These are phyloP conservation scores for Boletellus ananas DNA, from an alignment of 768 basidiomycete species.

Conservation along the genomic window DNA sequence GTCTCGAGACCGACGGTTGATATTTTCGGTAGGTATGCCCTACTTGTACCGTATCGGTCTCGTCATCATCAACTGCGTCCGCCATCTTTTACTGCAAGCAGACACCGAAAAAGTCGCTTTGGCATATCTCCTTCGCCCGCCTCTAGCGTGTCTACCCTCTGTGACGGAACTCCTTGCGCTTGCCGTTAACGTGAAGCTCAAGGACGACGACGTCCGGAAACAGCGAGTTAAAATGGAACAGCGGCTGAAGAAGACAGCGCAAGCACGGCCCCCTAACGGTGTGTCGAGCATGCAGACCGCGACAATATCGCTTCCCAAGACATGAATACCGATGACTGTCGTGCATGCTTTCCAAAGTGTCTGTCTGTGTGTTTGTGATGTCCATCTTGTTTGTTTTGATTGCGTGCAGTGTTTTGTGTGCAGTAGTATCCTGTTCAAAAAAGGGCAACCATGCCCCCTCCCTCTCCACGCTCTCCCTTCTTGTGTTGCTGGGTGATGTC, in stretches of 20 bases:
- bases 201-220: slow-evolving; percentile 76
- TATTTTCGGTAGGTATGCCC: slow-evolving; percentile 51
- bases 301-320: slow-evolving; percentile 29
- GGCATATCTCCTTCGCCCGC: slow-evolving; percentile 47
- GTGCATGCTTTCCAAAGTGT: background rate
- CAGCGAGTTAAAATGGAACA: slow-evolving; percentile 72
- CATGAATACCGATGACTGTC: slow-evolving; percentile 5
- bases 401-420: background rate
- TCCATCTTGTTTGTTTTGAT: background rate
- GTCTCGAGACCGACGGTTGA: slow-evolving; percentile 1
- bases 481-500: background rate
- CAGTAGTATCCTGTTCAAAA: too few species aligned
- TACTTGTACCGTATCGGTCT: slow-evolving; percentile 75
- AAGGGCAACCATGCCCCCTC: too few species aligned
- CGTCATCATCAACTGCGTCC: slow-evolving; percentile 56
- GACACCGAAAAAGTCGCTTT: slow-evolving; percentile 46
- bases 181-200: slow-evolving; percentile 62
- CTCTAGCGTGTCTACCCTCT: slow-evolving; percentile 50
- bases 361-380: slow-evolving; percentile 11
- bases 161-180: slow-evolving; percentile 60
- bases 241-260: slow-evolving; percentile 60
- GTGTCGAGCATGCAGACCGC: slow-evolving; percentile 23
- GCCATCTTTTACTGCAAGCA: slow-evolving; percentile 54
- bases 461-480: background rate
- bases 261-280: slow-evolving; percentile 32